Base-by-base conservation (phyloP, 805 yeast species). In the Pichia gijzeniarum region DNA sequence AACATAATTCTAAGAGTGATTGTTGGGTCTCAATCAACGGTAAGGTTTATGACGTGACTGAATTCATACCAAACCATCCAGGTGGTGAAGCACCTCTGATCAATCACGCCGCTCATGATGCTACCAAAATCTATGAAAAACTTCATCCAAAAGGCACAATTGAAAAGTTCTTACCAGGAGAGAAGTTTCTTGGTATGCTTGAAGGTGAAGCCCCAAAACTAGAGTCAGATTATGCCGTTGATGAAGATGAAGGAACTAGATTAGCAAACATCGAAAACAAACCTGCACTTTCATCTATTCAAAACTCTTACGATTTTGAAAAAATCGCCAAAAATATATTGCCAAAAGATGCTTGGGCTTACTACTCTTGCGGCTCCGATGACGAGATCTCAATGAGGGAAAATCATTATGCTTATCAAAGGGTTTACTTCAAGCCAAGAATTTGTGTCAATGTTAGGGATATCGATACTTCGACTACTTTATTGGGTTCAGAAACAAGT, bases 351-450 rank as follows among this genome's bases (percentile, higher is more conserved):
- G 97, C 93, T 0, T 86, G 97, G 95, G 93, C 93, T 13, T 91
- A 91, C 64, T 91, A 89, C 61, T 83, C 95, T 4, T 79, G 89
- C 31, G 98, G 91, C 9, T 76, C 95, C 16, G 97, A 91, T 64
- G 98, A 91, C 63, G 98, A 91, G 67, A 77, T 91, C 54, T 76
- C 96, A 2, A 61, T 85, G 58, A 76, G 98, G 54, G 96, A 90
- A 59, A 91, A 91, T 67, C 97, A 89, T 62, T 74, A 80, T 43
- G 95, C 96, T 3, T 91, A 78, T 67, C 95, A 87, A 59, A 71
- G 95, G 27, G 77, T 90, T 43, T 89, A 85, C 68, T 91, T 91
- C 72, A 80, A 84, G 53, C 98, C 98, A 13, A 72, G 79, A 45
- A 73, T 91, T 14, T 69, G 90, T 45, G 87, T 89, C 14, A 88